These are phyloP conservation scores for Paramarasmius palmivorus DNA, from an alignment of 1,284 basidiomycete species.

Conservation along the genomic window DNA sequence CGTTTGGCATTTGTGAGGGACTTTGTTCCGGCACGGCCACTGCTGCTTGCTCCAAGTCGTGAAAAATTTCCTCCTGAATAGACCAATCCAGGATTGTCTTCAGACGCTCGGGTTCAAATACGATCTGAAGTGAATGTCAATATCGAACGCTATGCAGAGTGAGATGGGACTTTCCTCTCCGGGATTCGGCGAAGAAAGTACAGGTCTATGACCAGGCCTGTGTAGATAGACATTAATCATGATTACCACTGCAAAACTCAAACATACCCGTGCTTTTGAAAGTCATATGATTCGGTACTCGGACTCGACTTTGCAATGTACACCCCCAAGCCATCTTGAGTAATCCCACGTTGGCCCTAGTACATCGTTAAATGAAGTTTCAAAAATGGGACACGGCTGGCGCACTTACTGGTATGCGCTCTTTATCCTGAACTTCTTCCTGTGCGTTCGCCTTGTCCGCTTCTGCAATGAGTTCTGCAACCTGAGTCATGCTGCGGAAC, in stretches of 20 bases:
- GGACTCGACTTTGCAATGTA: not conserved
- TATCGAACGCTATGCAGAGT: not conserved
- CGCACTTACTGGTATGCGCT: not conserved
- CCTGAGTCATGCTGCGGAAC: not conserved
- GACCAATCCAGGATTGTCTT: constrained; percentile 8
- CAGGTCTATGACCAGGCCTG: constrained; percentile 7
- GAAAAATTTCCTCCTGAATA: constrained; percentile 2
- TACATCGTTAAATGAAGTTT: not conserved
- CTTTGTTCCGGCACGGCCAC: not conserved
- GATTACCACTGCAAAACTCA: not conserved
- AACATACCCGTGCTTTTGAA: constrained; percentile 2
- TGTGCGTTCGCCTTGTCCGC: no score
- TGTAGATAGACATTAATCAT: not conserved
- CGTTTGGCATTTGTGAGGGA: constrained; percentile 2
- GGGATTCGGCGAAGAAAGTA: constrained; percentile 4
- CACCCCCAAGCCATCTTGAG: not conserved
- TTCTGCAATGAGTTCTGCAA: not conserved
- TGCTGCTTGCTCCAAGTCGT: constrained; percentile 5
- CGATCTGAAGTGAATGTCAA: not conserved
- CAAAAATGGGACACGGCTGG: not conserved
- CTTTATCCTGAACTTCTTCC: not conserved
- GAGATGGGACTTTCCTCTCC: constrained; percentile 1
- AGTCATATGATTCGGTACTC: constrained; percentile 6
- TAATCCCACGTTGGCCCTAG: not conserved
- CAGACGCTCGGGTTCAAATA: constrained; percentile 8